Evolutionary conservation across 2,329 filamentous ascomycete species (phyloP).

Genomic region (Fusarium nodosum): DNA sequence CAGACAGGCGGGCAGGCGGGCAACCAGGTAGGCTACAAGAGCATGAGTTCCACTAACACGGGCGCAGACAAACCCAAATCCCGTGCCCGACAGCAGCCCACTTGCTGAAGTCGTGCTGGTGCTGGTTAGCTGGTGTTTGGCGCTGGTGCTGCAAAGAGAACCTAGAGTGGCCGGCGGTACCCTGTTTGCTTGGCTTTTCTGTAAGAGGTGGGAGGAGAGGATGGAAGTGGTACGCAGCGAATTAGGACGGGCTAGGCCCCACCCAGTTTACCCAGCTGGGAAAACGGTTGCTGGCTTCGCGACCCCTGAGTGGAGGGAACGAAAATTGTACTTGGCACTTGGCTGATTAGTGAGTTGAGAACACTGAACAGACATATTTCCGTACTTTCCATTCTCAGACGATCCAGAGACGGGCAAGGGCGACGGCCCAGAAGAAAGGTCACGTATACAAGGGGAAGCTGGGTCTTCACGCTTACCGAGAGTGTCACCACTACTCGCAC

Average conservation of each 20-base stretch:
- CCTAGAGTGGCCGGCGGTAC: constrained; percentile 5
- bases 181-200: constrained; percentile 9
- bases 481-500: constrained; percentile 18
- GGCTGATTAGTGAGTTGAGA: constrained; percentile 28
- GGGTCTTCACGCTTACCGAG: neutral
- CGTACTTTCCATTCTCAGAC: constrained; percentile 13
- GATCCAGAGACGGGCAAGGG: constrained; percentile 10
- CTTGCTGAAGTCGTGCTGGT: constrained; percentile 21
- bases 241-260: constrained; percentile 18
- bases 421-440: neutral
- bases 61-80: constrained; percentile 19
- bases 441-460: constrained; percentile 4
- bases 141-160: constrained; percentile 24
- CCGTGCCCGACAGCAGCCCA: constrained; percentile 20
- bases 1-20: constrained; percentile 40
- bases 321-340: constrained; percentile 23
- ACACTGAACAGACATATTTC: constrained; percentile 8
- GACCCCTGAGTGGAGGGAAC: constrained; percentile 38
- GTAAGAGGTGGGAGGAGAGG: neutral
- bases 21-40: constrained; percentile 42
- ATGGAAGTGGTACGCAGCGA: constrained; percentile 3
- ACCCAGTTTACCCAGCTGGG: constrained; percentile 24
- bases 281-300: constrained; percentile 22
- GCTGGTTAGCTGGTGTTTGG: neutral
- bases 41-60: constrained; percentile 27